Percentiles rank a stretch among this genome's conserved stretches.
phyloP scores from a whole-genome alignment of 176 grass and related monocot species.

The Miscanthus lutarioriparius region DNA sequence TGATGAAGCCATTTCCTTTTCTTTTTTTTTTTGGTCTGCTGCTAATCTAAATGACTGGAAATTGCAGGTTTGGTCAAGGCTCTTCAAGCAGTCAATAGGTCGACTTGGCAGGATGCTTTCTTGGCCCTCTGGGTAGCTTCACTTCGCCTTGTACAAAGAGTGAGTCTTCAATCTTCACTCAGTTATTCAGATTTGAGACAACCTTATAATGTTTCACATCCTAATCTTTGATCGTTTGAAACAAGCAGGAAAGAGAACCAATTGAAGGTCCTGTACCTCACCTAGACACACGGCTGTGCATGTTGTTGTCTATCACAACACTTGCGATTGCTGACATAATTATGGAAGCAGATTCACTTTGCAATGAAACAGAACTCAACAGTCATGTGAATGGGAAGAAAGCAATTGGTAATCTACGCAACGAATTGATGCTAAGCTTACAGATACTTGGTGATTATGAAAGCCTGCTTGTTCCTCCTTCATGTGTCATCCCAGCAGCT shows the following conservation, averaged over 20 bases:
- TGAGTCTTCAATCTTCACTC: slow-evolving; percentile 42
- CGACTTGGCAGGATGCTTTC: slow-evolving; percentile 92
- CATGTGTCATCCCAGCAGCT: slow-evolving; percentile 68
- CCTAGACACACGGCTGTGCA: slow-evolving; percentile 83
- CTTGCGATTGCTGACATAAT: slow-evolving; percentile 84
- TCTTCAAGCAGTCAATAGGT: slow-evolving; percentile 83
- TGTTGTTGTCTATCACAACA: slow-evolving; percentile 86
- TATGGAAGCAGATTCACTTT: slow-evolving; percentile 59
- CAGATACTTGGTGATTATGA: slow-evolving; percentile 80
- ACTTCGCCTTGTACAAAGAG: slow-evolving; percentile 93
- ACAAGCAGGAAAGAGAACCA: slow-evolving; percentile 87
- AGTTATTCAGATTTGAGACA: not conserved
- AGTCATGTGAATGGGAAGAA: slow-evolving; percentile 48
- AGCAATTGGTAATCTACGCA: slow-evolving; percentile 38
- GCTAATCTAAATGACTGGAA: slow-evolving; percentile 22
- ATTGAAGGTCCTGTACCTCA: slow-evolving; percentile 92
- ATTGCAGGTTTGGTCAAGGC: slow-evolving; percentile 88
- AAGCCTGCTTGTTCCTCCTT: slow-evolving; percentile 86
- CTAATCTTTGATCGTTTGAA: slow-evolving; percentile 39
- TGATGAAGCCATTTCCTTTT: not conserved
- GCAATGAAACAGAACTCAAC: slow-evolving; percentile 41
- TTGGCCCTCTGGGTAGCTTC: slow-evolving; percentile 93
- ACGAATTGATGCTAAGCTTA: slow-evolving; percentile 82
- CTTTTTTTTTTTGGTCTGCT: not conserved
- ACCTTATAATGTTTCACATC: slow-evolving; percentile 23